Percentiles rank a stretch among this genome's conserved stretches.
Evolutionary conservation across 2,329 filamentous ascomycete genomes (phyloP).

Genomic region (Calonectria pseudoreteaudii): DNA sequence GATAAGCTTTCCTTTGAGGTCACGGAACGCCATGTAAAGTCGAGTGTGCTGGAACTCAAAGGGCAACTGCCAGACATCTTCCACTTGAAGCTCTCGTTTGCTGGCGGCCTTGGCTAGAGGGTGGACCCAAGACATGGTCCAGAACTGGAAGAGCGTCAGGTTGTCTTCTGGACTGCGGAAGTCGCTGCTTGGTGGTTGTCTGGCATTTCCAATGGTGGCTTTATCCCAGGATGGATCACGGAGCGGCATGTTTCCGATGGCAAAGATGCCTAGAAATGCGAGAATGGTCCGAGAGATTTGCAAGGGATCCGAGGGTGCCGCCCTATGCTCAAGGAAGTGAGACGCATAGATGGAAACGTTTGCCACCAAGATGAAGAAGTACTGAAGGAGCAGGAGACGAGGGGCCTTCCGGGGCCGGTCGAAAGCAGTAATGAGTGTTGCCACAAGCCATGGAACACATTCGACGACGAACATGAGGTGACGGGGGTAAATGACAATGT

Average conservation of each 20-base stretch:
- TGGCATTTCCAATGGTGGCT: constrained; percentile 46
- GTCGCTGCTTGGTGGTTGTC: constrained; percentile 43
- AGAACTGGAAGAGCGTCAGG: constrained; percentile 83
- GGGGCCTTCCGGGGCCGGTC: constrained; percentile 57
- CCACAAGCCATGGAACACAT: constrained; percentile 54
- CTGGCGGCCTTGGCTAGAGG: constrained; percentile 77
- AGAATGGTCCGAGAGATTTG: constrained; percentile 40
- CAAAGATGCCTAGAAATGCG: constrained; percentile 39
- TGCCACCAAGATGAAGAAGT: constrained; percentile 49
- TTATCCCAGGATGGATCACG: constrained; percentile 50
- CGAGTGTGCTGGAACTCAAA: constrained; percentile 85
- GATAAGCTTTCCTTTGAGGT: constrained; percentile 79
- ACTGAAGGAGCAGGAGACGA: constrained; percentile 54
- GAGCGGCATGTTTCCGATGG: constrained; percentile 53
- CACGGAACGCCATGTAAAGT: constrained; percentile 80
- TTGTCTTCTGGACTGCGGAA: constrained; percentile 84
- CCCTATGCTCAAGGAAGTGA: constrained; percentile 43
- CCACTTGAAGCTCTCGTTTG: constrained; percentile 75
- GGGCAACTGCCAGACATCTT: constrained; percentile 84
- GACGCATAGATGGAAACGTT: constrained; percentile 45
- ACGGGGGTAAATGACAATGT: constrained; percentile 44
- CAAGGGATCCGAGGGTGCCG: constrained; percentile 35
- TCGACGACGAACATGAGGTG: constrained; percentile 47
- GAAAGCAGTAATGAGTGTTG: constrained; percentile 50
- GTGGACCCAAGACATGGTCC: constrained; percentile 85